phyloP scores from a whole-genome alignment of 140 eudicot genomes.

The Oenanthe javanica region DNA sequence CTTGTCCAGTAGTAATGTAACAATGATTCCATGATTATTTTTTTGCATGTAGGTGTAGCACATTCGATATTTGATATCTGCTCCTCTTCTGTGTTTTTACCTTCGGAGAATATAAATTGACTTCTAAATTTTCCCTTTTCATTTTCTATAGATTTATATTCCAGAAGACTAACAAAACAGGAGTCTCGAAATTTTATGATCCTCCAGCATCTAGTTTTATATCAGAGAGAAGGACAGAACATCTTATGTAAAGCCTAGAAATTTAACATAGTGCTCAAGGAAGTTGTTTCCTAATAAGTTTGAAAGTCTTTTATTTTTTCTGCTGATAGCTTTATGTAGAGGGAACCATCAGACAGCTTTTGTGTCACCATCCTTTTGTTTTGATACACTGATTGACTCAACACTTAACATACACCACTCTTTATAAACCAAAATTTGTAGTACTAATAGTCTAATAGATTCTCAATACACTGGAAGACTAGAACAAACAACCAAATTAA shows the following conservation, averaged over 20 bases:
- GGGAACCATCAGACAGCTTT: conserved; percentile 7
- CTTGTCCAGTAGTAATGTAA: background rate
- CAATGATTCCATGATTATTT: background rate
- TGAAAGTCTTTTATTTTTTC: background rate
- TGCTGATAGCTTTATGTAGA: background rate
- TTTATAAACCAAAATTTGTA: background rate
- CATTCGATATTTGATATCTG: background rate
- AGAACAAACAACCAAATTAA: background rate
- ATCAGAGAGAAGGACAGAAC: conserved; percentile 1
- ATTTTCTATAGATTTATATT: background rate
- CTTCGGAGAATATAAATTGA: background rate
- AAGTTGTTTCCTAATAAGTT: conserved; percentile 3
- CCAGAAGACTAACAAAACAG: background rate
- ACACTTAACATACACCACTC: background rate
- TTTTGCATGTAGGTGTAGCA: too few relatives aligned
- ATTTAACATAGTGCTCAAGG: background rate
- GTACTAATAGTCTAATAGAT: background rate
- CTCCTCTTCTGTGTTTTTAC: background rate
- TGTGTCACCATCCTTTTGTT: conserved; percentile 4
- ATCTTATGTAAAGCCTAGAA: background rate
- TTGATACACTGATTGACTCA: background rate
- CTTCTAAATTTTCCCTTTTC: background rate
- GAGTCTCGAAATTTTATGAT: background rate
- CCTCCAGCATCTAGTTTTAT: background rate
- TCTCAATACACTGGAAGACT: conserved; percentile 3